Conservation (phyloP, 2,329 filamentous ascomycete genomes). For the Sphaerostilbella broomeana region DNA sequence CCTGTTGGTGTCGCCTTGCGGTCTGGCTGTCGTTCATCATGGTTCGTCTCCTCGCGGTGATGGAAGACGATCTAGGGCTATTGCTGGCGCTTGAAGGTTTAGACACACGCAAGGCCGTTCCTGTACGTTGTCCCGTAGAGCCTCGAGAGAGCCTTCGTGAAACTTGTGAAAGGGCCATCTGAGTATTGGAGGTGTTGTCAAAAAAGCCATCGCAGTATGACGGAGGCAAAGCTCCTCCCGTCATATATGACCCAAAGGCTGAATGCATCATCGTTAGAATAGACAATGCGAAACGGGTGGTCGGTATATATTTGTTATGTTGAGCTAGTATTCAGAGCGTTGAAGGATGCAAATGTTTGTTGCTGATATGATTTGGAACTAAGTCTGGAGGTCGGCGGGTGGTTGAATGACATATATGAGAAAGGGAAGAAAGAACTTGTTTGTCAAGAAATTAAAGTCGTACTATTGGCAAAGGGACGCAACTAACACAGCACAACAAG, state of each 20-base stretch:
- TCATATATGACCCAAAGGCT: conserved; percentile 21
- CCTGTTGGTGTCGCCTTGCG: conserved; percentile 41
- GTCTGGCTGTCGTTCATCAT: conserved; percentile 45
- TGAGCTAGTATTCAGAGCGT: no score
- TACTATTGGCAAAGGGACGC: conserved; percentile 9
- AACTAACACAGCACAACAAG: conserved; percentile 5
- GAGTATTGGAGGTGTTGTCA: conserved; percentile 43
- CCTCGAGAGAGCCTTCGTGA: conserved; percentile 43
- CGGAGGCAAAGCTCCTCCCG: conserved; percentile 19
- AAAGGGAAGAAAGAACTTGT: not conserved
- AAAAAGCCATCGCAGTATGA: conserved; percentile 35
- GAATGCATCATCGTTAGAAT: conserved; percentile 28
- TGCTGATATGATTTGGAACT: no score
- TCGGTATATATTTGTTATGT: not conserved
- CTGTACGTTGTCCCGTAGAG: conserved; percentile 43
- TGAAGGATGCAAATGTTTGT: no score
- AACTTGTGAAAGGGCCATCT: conserved; percentile 42
- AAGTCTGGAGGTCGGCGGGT: not conserved
- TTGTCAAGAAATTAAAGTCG: conserved; percentile 3
- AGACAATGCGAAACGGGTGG: not conserved
- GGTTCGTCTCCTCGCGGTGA: conserved; percentile 48
- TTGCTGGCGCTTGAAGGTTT: conserved; percentile 64
- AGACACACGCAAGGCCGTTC: conserved; percentile 49
- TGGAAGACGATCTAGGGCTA: conserved; percentile 53
- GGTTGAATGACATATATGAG: conserved; percentile 7